A percentile compares a stretch with the other conserved stretches of the same genome.
Conservation (phyloP, 345 rosid species). For the Camelina laxa region DNA sequence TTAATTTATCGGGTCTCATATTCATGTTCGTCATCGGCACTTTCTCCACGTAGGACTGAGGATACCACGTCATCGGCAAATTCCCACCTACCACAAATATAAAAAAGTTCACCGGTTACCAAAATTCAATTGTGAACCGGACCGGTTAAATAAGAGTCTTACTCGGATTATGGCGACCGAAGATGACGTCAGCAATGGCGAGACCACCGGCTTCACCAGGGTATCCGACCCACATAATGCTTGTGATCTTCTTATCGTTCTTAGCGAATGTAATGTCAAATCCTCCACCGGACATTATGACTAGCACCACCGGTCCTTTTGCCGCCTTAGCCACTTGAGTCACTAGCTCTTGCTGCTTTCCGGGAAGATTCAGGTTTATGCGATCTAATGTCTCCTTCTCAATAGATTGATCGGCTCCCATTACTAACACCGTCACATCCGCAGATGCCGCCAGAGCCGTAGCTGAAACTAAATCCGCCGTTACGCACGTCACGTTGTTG, state of each 20-base stretch:
- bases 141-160: slow-evolving; percentile 28
- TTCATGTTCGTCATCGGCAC: slow-evolving; percentile 84
- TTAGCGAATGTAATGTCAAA: slow-evolving; percentile 73
- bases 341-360: slow-evolving; percentile 62
- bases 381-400: slow-evolving; percentile 31
- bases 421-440: slow-evolving; percentile 63
- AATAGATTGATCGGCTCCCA: slow-evolving; percentile 64
- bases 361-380: slow-evolving; percentile 56
- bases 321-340: slow-evolving; percentile 64
- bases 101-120: no score
- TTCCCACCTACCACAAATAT: slow-evolving; percentile 53
- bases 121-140: no score
- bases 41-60: slow-evolving; percentile 60
- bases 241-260: slow-evolving; percentile 55
- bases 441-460: slow-evolving; percentile 51
- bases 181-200: slow-evolving; percentile 73
- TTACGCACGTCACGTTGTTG: slow-evolving; percentile 50
- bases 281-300: slow-evolving; percentile 85
- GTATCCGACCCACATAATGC: slow-evolving; percentile 59
- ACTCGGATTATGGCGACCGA: slow-evolving; percentile 74
- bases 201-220: slow-evolving; percentile 84
- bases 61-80: slow-evolving; percentile 87
- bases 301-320: slow-evolving; percentile 75
- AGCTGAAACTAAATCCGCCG: slow-evolving; percentile 54
- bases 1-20: slow-evolving; percentile 67